Conservation (phyloP, 2,329 filamentous ascomycete genomes). For the Cordyceps cicadae region DNA sequence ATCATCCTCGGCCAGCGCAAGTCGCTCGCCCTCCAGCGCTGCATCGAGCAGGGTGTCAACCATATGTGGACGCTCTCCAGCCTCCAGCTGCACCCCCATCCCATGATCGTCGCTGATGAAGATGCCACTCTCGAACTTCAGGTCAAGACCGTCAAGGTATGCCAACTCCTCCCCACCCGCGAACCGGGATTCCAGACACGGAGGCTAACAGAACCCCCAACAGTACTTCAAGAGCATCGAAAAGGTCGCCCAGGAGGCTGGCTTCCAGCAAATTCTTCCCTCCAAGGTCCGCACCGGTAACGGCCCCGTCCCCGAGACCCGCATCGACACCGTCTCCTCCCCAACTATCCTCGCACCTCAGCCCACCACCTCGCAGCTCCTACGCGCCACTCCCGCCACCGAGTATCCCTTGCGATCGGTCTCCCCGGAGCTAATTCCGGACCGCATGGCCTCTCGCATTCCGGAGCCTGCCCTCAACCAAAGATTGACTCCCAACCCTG, state of each 20-base stretch:
- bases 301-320: constrained; percentile 29
- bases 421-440: constrained; percentile 53
- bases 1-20: constrained; percentile 79
- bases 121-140: constrained; percentile 66
- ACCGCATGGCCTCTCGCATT: constrained; percentile 53
- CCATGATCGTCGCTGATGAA: constrained; percentile 76
- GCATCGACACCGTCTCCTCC: constrained; percentile 35
- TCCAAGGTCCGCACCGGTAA: constrained; percentile 48
- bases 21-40: constrained; percentile 68
- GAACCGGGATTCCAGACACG: neutral
- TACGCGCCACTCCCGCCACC: constrained; percentile 46
- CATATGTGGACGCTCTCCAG: constrained; percentile 87
- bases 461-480: constrained; percentile 37
- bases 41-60: constrained; percentile 73
- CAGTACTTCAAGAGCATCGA: constrained; percentile 67
- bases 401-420: constrained; percentile 48
- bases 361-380: constrained; percentile 45
- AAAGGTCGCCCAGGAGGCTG: constrained; percentile 48
- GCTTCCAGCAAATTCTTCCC: constrained; percentile 50
- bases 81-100: constrained; percentile 71
- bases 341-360: constrained; percentile 44
- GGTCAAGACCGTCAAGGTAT: constrained; percentile 62
- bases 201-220: neutral
- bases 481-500: constrained; percentile 41
- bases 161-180: neutral